Conservation (phyloP, 148 eudicot genomes). For the Silene conica region DNA sequence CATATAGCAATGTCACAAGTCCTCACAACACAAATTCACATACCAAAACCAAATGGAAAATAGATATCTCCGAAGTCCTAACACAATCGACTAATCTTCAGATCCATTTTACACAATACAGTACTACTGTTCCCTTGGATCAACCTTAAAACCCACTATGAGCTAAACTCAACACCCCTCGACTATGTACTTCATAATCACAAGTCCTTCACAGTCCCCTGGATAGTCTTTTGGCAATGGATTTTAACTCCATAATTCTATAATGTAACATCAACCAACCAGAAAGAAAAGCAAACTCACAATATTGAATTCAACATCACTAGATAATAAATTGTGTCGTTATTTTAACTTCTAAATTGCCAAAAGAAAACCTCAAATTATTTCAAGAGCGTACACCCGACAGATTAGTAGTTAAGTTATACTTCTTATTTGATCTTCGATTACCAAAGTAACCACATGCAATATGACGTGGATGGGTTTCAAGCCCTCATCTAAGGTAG, state of each 20-base stretch:
- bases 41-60: background rate
- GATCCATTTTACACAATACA: constrained; percentile 10
- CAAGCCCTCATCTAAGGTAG: background rate
- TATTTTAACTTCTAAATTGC: background rate
- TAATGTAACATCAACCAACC: background rate
- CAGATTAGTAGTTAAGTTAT: background rate
- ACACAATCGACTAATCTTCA: background rate
- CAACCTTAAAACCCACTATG: background rate
- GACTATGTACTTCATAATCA: background rate
- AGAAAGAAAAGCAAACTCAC: background rate
- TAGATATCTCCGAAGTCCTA: background rate
- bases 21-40: background rate
- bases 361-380: background rate
- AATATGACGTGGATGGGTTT: background rate
- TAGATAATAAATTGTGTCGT: background rate
- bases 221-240: background rate
- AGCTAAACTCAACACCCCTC: background rate
- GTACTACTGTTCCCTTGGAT: background rate
- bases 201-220: background rate
- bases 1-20: background rate
- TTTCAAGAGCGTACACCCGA: background rate
- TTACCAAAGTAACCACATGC: background rate
- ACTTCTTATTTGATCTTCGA: background rate
- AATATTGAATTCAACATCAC: background rate
- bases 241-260: background rate